A percentile compares a stretch with the other conserved stretches of the same genome.
phyloP scores from a whole-genome alignment of 2,329 filamentous ascomycete genomes.

The Ilyonectria sp. region DNA sequence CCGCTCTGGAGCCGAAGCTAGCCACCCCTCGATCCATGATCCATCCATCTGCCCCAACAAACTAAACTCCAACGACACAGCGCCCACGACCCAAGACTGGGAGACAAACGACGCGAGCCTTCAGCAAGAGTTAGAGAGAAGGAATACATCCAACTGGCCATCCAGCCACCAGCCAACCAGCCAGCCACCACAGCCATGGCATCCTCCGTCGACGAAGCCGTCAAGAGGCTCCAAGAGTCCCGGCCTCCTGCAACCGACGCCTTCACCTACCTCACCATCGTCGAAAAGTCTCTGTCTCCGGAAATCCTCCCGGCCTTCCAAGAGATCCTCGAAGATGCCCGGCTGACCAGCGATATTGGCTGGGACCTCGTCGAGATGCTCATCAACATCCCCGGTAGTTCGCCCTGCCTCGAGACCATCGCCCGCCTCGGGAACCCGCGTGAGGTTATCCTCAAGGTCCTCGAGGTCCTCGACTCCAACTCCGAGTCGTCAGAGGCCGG shows the following conservation, averaged over 20 bases:
- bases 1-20: neutral
- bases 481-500: slow-evolving; percentile 59
- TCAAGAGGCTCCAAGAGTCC: slow-evolving; percentile 64
- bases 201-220: slow-evolving; percentile 56
- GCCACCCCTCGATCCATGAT: neutral
- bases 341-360: slow-evolving; percentile 82
- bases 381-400: slow-evolving; percentile 76
- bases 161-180: neutral
- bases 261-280: slow-evolving; percentile 83
- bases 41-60: neutral
- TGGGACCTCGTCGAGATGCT: slow-evolving; percentile 88
- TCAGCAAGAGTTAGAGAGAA: neutral
- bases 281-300: slow-evolving; percentile 80
- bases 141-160: neutral
- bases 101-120: neutral
- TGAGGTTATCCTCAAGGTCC: slow-evolving; percentile 86
- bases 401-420: slow-evolving; percentile 80
- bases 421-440: slow-evolving; percentile 84
- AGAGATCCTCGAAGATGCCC: slow-evolving; percentile 76
- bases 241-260: slow-evolving; percentile 72
- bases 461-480: slow-evolving; percentile 75
- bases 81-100: neutral
- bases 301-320: slow-evolving; percentile 78
- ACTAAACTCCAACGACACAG: neutral
- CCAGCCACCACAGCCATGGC: slow-evolving; percentile 44